phyloP scores from a whole-genome alignment of 345 rosid species.

The Eutrema japonicum region DNA sequence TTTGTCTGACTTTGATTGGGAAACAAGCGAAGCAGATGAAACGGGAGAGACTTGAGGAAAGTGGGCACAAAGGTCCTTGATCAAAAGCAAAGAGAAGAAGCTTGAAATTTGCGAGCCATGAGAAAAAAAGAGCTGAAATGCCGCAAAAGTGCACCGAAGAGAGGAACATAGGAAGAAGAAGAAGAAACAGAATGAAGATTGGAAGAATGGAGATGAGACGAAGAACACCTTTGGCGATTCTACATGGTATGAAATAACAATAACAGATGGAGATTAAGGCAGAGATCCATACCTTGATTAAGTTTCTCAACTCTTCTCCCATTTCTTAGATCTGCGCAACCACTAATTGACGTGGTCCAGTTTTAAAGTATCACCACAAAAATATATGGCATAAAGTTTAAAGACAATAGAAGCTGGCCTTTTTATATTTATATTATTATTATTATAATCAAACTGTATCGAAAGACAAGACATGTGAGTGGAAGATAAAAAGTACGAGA shows the following conservation, averaged over 20 bases:
- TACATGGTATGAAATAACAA: constrained; percentile 53
- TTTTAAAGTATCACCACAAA: constrained; percentile 8
- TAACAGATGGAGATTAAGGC: constrained; percentile 50
- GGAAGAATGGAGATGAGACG: constrained; percentile 66
- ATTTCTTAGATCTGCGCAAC: constrained; percentile 36
- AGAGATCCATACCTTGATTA: constrained; percentile 55
- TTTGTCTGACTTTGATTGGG: constrained; percentile 54
- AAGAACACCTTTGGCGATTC: constrained; percentile 47
- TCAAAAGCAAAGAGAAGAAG: constrained; percentile 71
- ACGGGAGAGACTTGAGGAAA: constrained; percentile 48
- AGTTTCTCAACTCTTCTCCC: constrained; percentile 41
- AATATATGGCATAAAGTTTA: background rate
- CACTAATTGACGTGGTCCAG: constrained; percentile 5
- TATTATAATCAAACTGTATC: constrained; percentile 1
- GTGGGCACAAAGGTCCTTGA: constrained; percentile 62
- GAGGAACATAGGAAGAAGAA: constrained; percentile 57
- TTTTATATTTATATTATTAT: too few relatives aligned
- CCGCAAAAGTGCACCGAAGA: constrained; percentile 44
- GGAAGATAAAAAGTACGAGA: background rate
- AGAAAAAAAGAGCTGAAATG: constrained; percentile 51
- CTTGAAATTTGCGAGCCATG: constrained; percentile 66
- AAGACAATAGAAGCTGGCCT: constrained; percentile 1
- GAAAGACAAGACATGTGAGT: constrained; percentile 5
- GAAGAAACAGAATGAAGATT: constrained; percentile 46
- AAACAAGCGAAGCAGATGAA: constrained; percentile 65